A percentile compares a stretch with the other conserved stretches of the same genome.
phyloP scores from a whole-genome alignment of 768 basidiomycete genomes.

The Imleria badia region DNA sequence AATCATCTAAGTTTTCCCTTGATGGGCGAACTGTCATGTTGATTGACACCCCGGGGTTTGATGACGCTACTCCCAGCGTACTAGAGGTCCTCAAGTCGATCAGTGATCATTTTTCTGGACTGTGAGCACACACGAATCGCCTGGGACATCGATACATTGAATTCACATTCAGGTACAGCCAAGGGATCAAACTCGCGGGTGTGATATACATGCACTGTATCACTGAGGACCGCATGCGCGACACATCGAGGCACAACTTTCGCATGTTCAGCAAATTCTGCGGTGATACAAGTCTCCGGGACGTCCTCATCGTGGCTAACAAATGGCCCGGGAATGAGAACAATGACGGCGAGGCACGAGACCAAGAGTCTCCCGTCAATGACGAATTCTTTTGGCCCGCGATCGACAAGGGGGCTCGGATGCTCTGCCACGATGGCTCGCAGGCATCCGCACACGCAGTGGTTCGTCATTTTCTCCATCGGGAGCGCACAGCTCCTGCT shows the following conservation, averaged over 20 bases:
- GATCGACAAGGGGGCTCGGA: constrained; percentile 43
- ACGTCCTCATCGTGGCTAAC: constrained; percentile 49
- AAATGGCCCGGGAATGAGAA: constrained; percentile 40
- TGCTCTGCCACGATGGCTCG: constrained; percentile 42
- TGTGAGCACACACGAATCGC: constrained; percentile 13
- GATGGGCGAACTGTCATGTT: constrained; percentile 44
- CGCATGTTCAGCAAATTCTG: constrained; percentile 50
- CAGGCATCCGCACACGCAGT: constrained; percentile 45
- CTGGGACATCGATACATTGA: neutral
- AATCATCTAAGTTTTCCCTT: constrained; percentile 42
- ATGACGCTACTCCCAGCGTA: constrained; percentile 47
- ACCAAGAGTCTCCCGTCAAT: constrained; percentile 35
- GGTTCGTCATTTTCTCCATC: constrained; percentile 40
- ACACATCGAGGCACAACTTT: constrained; percentile 44
- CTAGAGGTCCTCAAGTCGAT: constrained; percentile 46
- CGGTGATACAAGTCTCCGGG: constrained; percentile 43
- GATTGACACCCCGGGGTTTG: constrained; percentile 62
- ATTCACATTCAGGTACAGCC: constrained; percentile 15
- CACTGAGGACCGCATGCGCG: constrained; percentile 42
- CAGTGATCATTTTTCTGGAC: constrained; percentile 30
- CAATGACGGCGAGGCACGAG: constrained; percentile 34
- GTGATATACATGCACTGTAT: constrained; percentile 53
- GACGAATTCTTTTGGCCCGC: constrained; percentile 46
- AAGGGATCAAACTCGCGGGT: constrained; percentile 40
- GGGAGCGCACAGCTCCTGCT: constrained; percentile 36